These are phyloP conservation scores for Yamadazyma endophytica DNA, from an alignment of 805 yeast genomes.

Conservation along the genomic window DNA sequence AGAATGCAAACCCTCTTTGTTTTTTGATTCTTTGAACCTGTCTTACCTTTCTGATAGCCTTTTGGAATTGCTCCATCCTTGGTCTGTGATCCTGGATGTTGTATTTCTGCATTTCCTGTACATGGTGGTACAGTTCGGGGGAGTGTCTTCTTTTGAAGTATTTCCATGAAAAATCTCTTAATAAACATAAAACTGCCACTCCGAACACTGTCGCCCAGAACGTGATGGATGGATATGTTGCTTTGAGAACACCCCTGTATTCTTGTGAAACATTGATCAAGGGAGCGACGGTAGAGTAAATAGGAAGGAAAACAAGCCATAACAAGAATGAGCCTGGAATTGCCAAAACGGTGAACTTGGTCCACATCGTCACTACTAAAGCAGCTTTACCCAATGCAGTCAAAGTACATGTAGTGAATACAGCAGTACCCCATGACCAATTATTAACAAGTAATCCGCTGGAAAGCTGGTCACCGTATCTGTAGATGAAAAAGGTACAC, in stretches of 20 bases:
- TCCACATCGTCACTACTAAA: constrained; percentile 87
- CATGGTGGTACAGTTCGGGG: constrained; percentile 92
- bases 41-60: constrained; percentile 93
- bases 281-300: constrained; percentile 84
- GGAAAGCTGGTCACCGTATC: constrained; percentile 59
- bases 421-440: constrained; percentile 93
- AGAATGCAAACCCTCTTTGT: constrained; percentile 97
- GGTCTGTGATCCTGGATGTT: constrained; percentile 93
- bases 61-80: constrained; percentile 94
- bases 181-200: constrained; percentile 69
- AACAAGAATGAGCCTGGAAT: constrained; percentile 89
- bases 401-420: constrained; percentile 80
- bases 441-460: constrained; percentile 75
- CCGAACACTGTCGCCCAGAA: constrained; percentile 84
- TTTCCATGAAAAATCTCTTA: constrained; percentile 92
- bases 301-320: constrained; percentile 86
- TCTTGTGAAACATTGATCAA: constrained; percentile 75
- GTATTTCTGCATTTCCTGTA: constrained; percentile 94
- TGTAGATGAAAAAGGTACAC: constrained; percentile 64
- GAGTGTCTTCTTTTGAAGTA: constrained; percentile 86
- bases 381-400: constrained; percentile 96
- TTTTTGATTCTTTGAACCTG: constrained; percentile 98
- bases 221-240: constrained; percentile 69
- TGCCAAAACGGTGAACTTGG: constrained; percentile 84
- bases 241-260: constrained; percentile 72